Evolutionary conservation across 176 grass and related monocot genomes (phyloP).

Genomic region (Musa beccarii): DNA sequence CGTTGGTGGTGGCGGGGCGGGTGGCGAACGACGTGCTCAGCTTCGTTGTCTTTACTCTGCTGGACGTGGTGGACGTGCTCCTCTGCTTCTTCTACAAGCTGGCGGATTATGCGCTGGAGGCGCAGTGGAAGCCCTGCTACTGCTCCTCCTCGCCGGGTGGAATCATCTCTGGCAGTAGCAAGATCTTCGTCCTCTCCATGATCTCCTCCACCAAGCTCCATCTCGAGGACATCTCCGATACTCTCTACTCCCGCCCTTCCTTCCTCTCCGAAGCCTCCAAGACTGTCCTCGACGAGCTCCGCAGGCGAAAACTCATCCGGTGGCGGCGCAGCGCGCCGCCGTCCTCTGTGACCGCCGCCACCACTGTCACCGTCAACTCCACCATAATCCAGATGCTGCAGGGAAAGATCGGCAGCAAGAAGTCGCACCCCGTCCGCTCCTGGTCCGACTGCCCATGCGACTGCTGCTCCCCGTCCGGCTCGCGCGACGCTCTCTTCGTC

Average conservation of each 20-base stretch:
- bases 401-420: conserved; percentile 37
- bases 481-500: conserved; percentile 59
- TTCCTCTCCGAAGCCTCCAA: conserved; percentile 32
- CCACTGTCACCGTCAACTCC: conserved; percentile 45
- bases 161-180: conserved; percentile 16
- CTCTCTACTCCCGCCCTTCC: conserved; percentile 63
- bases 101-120: conserved; percentile 64
- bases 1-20: conserved; percentile 41
- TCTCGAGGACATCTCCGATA: conserved; percentile 98
- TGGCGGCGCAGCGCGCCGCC: neutral
- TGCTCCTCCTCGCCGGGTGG: conserved; percentile 36
- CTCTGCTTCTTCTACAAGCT: conserved; percentile 67
- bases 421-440: conserved; percentile 36
- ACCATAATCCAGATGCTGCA: conserved; percentile 63
- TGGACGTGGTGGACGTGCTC: conserved; percentile 64
- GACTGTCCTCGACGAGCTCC: conserved; percentile 16
- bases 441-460: conserved; percentile 95
- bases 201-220: conserved; percentile 59
- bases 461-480: conserved; percentile 55
- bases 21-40: conserved; percentile 64
- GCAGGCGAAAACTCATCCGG: too few relatives aligned
- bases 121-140: conserved; percentile 90
- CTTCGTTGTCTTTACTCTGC: conserved; percentile 65
- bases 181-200: conserved; percentile 75
- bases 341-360: neutral